Percentiles rank a stretch among this genome's conserved stretches.
phyloP scores from a whole-genome alignment of 768 basidiomycete species.

The Boletus edulis region DNA sequence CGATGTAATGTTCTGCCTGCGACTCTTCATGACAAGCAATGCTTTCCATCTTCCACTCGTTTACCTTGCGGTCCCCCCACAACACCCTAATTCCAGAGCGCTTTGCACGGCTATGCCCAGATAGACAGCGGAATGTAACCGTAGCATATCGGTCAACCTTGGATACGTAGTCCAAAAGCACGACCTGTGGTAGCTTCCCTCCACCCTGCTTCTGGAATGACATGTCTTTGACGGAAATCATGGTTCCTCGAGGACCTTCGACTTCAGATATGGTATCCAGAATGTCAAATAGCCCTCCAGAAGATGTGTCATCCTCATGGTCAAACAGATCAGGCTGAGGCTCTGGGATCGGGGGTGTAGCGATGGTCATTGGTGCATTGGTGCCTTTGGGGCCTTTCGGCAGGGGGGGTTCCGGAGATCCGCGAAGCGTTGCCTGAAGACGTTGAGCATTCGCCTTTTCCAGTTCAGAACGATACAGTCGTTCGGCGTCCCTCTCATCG shows the following conservation, averaged over 20 bases:
- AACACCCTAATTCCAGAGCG: slow-evolving; percentile 70
- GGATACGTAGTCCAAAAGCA: slow-evolving; percentile 65
- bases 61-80: slow-evolving; percentile 61
- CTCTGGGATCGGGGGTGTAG: neutral
- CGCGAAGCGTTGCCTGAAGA: slow-evolving; percentile 45
- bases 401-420: slow-evolving; percentile 3
- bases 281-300: slow-evolving; percentile 68
- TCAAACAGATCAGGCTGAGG: slow-evolving; percentile 48
- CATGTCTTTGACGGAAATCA: slow-evolving; percentile 66
- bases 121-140: slow-evolving; percentile 62
- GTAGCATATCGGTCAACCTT: slow-evolving; percentile 76
- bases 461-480: slow-evolving; percentile 51
- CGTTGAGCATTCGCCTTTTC: slow-evolving; percentile 43
- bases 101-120: slow-evolving; percentile 70
- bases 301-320: slow-evolving; percentile 46
- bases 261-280: slow-evolving; percentile 65
- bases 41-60: slow-evolving; percentile 81
- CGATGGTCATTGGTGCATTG: neutral
- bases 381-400: neutral
- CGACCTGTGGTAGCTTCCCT: slow-evolving; percentile 72
- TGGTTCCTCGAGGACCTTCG: slow-evolving; percentile 52
- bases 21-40: slow-evolving; percentile 72
- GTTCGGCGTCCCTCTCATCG: slow-evolving; percentile 62
- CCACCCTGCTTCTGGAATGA: slow-evolving; percentile 80
- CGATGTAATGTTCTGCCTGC: slow-evolving; percentile 90